Conservation (phyloP, 2,329 filamentous ascomycete species). For the Fusarium tupiense region DNA sequence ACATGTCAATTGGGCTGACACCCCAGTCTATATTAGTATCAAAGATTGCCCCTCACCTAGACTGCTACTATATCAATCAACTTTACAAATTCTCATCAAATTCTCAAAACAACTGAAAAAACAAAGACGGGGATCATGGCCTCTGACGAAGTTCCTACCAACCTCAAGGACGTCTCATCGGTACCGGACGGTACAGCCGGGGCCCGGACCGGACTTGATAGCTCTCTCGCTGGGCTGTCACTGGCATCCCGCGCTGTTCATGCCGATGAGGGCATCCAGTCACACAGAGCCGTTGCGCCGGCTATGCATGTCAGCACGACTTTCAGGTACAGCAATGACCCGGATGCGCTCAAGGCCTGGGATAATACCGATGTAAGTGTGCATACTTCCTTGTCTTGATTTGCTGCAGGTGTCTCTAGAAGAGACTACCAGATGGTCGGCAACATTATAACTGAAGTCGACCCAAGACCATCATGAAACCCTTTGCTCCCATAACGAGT, state of each 20-base stretch:
- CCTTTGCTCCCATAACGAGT: background rate
- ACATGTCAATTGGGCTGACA: background rate
- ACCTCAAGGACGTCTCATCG: background rate
- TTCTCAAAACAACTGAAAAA: background rate
- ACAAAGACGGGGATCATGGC: slow-evolving; percentile 28
- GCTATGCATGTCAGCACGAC: slow-evolving; percentile 92
- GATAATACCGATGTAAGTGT: slow-evolving; percentile 65
- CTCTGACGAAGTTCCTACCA: slow-evolving; percentile 31
- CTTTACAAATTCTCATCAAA: background rate
- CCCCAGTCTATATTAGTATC: background rate
- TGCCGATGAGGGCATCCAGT: slow-evolving; percentile 81
- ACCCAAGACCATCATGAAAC: background rate
- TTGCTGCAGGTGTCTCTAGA: background rate
- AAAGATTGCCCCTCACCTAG: slow-evolving; percentile 27
- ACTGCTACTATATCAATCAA: background rate
- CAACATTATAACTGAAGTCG: background rate
- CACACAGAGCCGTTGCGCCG: slow-evolving; percentile 82
- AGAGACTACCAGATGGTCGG: background rate
- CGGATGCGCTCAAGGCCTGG: slow-evolving; percentile 67
- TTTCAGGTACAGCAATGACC: slow-evolving; percentile 81
- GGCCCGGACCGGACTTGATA: slow-evolving; percentile 6
- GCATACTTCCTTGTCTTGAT: background rate
- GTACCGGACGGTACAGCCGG: slow-evolving; percentile 18
- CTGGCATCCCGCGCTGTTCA: slow-evolving; percentile 81
- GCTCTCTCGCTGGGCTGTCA: slow-evolving; percentile 47